Evolutionary conservation across 2,329 filamentous ascomycete species (phyloP).

Genomic region (Lachnellula willkommii): DNA sequence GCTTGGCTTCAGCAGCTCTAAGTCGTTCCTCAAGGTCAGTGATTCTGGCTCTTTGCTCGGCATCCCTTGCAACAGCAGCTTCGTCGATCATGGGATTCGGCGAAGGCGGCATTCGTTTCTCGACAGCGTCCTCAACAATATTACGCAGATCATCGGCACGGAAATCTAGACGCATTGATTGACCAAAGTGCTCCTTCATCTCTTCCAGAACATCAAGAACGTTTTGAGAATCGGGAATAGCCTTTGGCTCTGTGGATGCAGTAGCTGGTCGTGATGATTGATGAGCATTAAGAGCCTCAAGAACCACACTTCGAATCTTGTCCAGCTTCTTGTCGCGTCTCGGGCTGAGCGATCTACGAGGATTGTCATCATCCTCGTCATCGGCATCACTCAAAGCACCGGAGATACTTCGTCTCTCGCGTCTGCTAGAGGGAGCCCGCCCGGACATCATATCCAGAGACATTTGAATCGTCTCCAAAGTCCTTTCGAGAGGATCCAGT

Average conservation of each 20-base stretch:
- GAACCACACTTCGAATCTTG: slow-evolving; percentile 67
- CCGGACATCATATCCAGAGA: slow-evolving; percentile 55
- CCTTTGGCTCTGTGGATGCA: slow-evolving; percentile 18
- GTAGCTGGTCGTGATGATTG: slow-evolving; percentile 37
- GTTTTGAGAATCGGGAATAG: slow-evolving; percentile 35
- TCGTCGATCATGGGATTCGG: slow-evolving; percentile 43
- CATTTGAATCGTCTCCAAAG: slow-evolving; percentile 70
- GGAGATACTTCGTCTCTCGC: slow-evolving; percentile 61
- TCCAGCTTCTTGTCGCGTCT: slow-evolving; percentile 73
- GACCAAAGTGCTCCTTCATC: slow-evolving; percentile 50
- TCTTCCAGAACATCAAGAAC: slow-evolving; percentile 64
- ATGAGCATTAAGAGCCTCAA: slow-evolving; percentile 65
- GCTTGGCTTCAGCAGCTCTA: slow-evolving; percentile 53
- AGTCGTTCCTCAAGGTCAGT: slow-evolving; percentile 60
- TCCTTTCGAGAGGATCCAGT: slow-evolving; percentile 74
- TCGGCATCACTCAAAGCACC: slow-evolving; percentile 81
- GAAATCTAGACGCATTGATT: slow-evolving; percentile 41
- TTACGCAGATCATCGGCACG: slow-evolving; percentile 51
- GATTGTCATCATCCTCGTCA: slow-evolving; percentile 82
- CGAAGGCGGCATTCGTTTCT: slow-evolving; percentile 46
- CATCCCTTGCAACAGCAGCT: slow-evolving; percentile 18
- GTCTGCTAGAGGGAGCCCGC: slow-evolving; percentile 50
- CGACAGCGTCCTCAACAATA: slow-evolving; percentile 59
- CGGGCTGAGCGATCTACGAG: slow-evolving; percentile 69
- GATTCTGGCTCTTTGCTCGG: slow-evolving; percentile 32